Conservation (phyloP, 1,284 basidiomycete genomes). For the Apiotrichum akiyoshidainum region DNA sequence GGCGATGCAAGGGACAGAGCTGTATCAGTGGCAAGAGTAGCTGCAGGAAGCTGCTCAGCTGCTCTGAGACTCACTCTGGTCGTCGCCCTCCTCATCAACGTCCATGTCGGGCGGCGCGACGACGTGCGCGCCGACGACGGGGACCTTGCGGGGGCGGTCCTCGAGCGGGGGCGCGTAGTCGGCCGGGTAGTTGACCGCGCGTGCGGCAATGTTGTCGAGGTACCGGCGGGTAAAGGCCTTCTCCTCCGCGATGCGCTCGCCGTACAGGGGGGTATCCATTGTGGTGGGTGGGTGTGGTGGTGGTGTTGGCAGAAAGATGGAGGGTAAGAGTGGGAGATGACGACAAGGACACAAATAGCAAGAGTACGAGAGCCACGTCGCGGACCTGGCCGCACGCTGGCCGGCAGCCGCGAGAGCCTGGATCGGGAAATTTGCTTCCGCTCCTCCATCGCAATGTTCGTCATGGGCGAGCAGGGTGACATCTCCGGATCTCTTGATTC, state of each 20-base stretch:
- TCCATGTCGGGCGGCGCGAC: constrained; percentile 37
- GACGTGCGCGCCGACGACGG: constrained; percentile 59
- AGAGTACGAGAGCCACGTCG: too few species aligned
- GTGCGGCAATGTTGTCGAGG: constrained; percentile 63
- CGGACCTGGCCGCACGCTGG: too few species aligned
- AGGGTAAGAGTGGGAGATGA: neutral
- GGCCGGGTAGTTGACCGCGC: constrained; percentile 67
- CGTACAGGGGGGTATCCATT: constrained; percentile 38
- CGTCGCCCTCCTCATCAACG: constrained; percentile 30
- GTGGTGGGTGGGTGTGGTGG: neutral
- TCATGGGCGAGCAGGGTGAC: neutral
- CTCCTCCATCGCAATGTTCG: neutral
- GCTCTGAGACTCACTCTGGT: constrained; percentile 29
- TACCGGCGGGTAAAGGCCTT: constrained; percentile 69
- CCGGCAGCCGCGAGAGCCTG: too few species aligned
- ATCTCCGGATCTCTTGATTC: neutral
- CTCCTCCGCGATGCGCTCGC: constrained; percentile 61
- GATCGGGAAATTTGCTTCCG: neutral
- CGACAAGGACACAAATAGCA: too few species aligned
- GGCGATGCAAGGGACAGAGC: too few species aligned
- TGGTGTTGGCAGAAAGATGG: neutral
- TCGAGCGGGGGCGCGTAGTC: constrained; percentile 72
- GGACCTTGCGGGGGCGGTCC: constrained; percentile 68
- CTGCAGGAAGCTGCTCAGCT: too few species aligned
- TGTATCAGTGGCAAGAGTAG: too few species aligned